Base-by-base conservation (phyloP, 2,329 filamentous ascomycete genomes). In the Didymella arachidicola region DNA sequence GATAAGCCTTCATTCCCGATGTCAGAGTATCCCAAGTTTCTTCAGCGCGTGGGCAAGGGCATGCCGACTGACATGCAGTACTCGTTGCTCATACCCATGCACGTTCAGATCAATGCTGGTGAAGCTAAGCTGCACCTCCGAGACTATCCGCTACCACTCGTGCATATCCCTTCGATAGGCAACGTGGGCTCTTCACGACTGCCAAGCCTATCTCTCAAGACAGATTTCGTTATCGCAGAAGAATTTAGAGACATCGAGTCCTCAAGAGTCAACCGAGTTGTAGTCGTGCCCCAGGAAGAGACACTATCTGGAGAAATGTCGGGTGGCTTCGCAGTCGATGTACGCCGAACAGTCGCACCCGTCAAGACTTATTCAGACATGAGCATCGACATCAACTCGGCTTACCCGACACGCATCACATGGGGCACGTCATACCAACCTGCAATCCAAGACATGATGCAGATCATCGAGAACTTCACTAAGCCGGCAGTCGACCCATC, bases 381-480 rank as follows among this genome's bases (percentile, higher is more conserved):
- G 77, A 87, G 86, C 32, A 84, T 99, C 68, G 91, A 97, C 63
- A 93, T 99, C 76, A 97, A 98, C 76, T 97, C 94, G 2, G 90
- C 89, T 53, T 87, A 94, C 58, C 92, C 96, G 2, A 99, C 95
- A 0, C 88, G 91, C 43, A 94, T 99, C 52, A 97, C 94, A 0
- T 99, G 95, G 96, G 93, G 93, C 7, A 93, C 95, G 44, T 97
- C 93, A 2, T 99, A 98, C 72, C 96, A 99, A 72, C 95, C 96
- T 27, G 94, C 94, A 1, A 94, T 99, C 47, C 95, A 99, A 76
- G 96, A 99, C 72, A 97, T 98, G 90, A 99, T 99, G 95, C 97
- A 98, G 86, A 93, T 93, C 26, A 91, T 99, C 61, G 95, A 99
- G 78, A 94, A 91, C 2, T 98, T 99, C 75, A 97, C 94, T 0